Percentiles rank a stretch among this genome's conserved stretches.
These are phyloP conservation scores for Davidsoniella virescens DNA, from an alignment of 2,329 filamentous ascomycete species.

Conservation along the genomic window DNA sequence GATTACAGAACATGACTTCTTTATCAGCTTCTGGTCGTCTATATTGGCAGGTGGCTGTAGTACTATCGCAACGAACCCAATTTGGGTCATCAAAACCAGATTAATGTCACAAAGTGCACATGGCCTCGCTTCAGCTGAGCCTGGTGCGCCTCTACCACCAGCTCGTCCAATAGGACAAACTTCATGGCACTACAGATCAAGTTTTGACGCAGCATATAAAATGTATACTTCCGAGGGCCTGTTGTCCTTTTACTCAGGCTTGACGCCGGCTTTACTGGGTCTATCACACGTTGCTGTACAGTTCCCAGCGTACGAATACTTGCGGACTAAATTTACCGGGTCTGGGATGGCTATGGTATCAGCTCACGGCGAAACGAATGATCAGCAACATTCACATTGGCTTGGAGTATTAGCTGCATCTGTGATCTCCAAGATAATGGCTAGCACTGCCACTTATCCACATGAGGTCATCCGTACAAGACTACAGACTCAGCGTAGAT, in stretches of 20 bases:
- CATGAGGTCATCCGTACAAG: conserved; percentile 92
- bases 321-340: conserved; percentile 83
- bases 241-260: conserved; percentile 82
- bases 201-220: conserved; percentile 79
- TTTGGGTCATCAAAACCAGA: conserved; percentile 98
- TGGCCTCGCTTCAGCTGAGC: conserved; percentile 21
- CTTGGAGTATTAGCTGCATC: conserved; percentile 74
- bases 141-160: conserved; percentile 25
- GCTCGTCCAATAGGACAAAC: conserved; percentile 39
- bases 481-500: conserved; percentile 80
- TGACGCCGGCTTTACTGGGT: conserved; percentile 80
- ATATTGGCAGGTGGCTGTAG: conserved; percentile 83
- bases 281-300: conserved; percentile 93
- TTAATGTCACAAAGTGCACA: conserved; percentile 82
- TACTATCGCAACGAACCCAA: conserved; percentile 88
- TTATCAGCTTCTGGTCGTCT: conserved; percentile 77
- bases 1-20: conserved; percentile 16
- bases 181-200: conserved; percentile 85
- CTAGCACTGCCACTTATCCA: conserved; percentile 88
- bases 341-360: conserved; percentile 65
- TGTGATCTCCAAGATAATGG: conserved; percentile 84
- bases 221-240: conserved; percentile 91
- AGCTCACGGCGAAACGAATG: conserved; percentile 23
- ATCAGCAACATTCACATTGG: conserved; percentile 38
- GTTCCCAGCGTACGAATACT: conserved; percentile 86